A percentile compares a stretch with the other conserved stretches of the same genome.
Evolutionary conservation across 768 basidiomycete species (phyloP).

Genomic region (Amanita muscaria): DNA sequence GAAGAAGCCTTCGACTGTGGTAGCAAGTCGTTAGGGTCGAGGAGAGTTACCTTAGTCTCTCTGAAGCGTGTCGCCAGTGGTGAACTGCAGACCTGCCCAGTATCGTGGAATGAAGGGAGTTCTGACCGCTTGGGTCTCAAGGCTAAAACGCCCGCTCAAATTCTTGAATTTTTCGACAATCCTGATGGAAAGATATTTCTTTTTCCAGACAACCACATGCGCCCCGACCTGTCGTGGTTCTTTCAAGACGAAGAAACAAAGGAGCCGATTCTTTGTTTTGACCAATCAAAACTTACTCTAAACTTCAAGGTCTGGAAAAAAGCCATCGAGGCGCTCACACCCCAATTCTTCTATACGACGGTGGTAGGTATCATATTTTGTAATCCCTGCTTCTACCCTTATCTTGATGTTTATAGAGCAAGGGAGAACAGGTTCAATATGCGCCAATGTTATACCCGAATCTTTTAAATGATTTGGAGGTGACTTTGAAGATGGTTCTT

Average conservation of each 20-base stretch:
- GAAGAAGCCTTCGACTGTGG: conserved; percentile 4
- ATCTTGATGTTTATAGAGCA: conserved; percentile 4
- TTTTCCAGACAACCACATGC: conserved; percentile 9
- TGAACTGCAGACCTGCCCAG: conserved; percentile 6
- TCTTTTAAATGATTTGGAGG: conserved; percentile 2
- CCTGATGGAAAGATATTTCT: conserved; percentile 6
- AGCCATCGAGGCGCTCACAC: conserved; percentile 3
- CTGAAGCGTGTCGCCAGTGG: conserved; percentile 1
- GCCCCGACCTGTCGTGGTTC: conserved; percentile 7
- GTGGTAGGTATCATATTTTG: conserved; percentile 8
- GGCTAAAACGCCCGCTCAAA: conserved; percentile 2
- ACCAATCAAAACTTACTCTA: conserved; percentile 7
- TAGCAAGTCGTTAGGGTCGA: conserved; percentile 1
- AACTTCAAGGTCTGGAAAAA: conserved; percentile 1
- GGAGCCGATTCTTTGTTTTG: conserved; percentile 8
- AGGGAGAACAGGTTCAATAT: conserved; percentile 6
- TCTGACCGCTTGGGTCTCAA: conserved; percentile 5
- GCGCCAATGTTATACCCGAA: conserved; percentile 6
- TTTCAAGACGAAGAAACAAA: conserved; percentile 9
- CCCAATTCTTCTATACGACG: conserved; percentile 8
- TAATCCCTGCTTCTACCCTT: conserved; percentile 1
- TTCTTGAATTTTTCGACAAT: conserved; percentile 5
- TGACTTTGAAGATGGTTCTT: conserved; percentile 3
- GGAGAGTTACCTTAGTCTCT: conserved; percentile 5
- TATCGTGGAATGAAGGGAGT: conserved; percentile 7